Evolutionary conservation across 2,329 filamentous ascomycete species (phyloP).

Genomic region (Fusarium goolgardi): DNA sequence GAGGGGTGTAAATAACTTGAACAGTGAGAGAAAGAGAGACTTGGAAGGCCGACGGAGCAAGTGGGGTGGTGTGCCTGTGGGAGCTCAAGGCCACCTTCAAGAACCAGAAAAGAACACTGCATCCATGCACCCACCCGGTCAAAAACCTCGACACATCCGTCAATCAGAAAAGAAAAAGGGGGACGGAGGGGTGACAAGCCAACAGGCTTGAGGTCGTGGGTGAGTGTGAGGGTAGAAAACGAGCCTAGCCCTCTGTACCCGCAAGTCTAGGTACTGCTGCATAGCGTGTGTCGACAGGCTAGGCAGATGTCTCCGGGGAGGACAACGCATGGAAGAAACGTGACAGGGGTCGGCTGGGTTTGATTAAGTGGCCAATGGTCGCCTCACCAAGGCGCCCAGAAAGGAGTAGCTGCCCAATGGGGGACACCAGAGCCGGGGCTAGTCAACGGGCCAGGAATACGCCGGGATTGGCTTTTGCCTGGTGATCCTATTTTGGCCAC

Average conservation of each 20-base stretch:
- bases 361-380: conserved; percentile 66
- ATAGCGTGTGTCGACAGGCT: conserved; percentile 30
- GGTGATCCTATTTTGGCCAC: conserved; percentile 49
- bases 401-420: conserved; percentile 62
- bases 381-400: conserved; percentile 53
- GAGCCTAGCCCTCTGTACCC: conserved; percentile 23
- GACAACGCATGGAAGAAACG: conserved; percentile 64
- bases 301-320: conserved; percentile 49
- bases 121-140: conserved; percentile 24
- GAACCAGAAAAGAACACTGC: conserved; percentile 36
- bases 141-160: conserved; percentile 26
- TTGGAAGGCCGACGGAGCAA: conserved; percentile 33
- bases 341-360: conserved; percentile 61
- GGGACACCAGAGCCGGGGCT: conserved; percentile 61
- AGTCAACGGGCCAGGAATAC: conserved; percentile 56
- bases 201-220: conserved; percentile 19
- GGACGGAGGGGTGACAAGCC: conserved; percentile 33
- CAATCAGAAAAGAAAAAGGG: conserved; percentile 32
- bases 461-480: conserved; percentile 52
- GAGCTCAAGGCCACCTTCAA: conserved; percentile 32
- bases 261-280: conserved; percentile 32
- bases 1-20: conserved; percentile 13
- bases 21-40: conserved; percentile 3
- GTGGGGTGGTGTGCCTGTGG: conserved; percentile 29
- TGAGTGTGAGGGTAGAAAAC: conserved; percentile 19